phyloP scores from a whole-genome alignment of 441 rosid genomes.

The Gossypium schwendimanii region DNA sequence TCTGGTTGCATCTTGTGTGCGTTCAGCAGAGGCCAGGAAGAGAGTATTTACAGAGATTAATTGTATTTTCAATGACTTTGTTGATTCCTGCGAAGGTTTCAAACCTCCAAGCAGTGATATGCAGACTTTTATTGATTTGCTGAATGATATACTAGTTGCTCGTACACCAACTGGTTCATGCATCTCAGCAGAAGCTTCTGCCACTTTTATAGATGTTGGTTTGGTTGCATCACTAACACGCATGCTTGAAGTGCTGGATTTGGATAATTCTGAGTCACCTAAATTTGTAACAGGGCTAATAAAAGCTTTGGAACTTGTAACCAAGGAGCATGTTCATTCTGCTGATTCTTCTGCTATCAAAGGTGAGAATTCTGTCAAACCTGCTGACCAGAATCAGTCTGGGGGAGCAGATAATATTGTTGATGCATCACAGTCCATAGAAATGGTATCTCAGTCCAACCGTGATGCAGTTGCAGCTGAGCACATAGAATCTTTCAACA shows the following conservation, averaged over 20 bases:
- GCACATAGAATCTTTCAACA: slow-evolving; percentile 47
- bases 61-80: slow-evolving; percentile 59
- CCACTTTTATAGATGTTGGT: slow-evolving; percentile 85
- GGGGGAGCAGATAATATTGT: slow-evolving; percentile 50
- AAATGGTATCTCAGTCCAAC: slow-evolving; percentile 50
- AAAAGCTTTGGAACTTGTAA: slow-evolving; percentile 89
- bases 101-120: slow-evolving; percentile 61
- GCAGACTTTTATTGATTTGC: slow-evolving; percentile 68
- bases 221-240: slow-evolving; percentile 72
- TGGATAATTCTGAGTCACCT: slow-evolving; percentile 82
- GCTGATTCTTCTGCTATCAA: slow-evolving; percentile 50
- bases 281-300: slow-evolving; percentile 77
- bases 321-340: slow-evolving; percentile 84
- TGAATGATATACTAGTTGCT: slow-evolving; percentile 88
- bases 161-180: slow-evolving; percentile 83
- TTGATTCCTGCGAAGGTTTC: slow-evolving; percentile 50
- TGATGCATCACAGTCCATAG: slow-evolving; percentile 53
- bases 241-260: slow-evolving; percentile 83
- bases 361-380: slow-evolving; percentile 60
- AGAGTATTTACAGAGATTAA: slow-evolving; percentile 74
- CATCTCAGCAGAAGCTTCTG: slow-evolving; percentile 88
- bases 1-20: slow-evolving; percentile 87
- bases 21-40: slow-evolving; percentile 89
- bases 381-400: slow-evolving; percentile 44
- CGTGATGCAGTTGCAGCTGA: slow-evolving; percentile 53